phyloP scores from a whole-genome alignment of 2,329 filamentous ascomycete species.

The Ophiognomonia clavigignenti-juglandacearum region DNA sequence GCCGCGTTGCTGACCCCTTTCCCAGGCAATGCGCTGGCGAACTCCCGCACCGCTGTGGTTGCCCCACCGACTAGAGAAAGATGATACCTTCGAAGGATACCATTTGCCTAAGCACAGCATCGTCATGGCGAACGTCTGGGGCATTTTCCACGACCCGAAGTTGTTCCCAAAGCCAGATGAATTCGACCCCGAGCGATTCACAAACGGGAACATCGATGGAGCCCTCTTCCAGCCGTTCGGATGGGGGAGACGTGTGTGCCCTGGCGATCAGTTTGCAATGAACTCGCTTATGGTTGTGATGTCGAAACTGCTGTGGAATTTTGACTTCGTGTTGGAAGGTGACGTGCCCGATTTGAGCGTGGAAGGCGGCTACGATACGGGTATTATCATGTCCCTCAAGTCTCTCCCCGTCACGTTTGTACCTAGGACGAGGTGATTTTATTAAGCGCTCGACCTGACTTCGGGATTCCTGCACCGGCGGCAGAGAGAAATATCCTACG shows the following conservation, averaged over 20 bases:
- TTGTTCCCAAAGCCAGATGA: constrained; percentile 24
- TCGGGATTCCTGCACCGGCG: no score
- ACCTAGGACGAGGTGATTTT: neutral
- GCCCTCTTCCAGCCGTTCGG: constrained; percentile 15
- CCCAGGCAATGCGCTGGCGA: constrained; percentile 2
- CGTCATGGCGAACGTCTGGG: constrained; percentile 6
- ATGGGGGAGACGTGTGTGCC: neutral
- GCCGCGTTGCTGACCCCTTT: neutral
- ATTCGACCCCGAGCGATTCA: constrained; percentile 27
- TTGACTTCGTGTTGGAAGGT: constrained; percentile 2
- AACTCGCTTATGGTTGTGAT: constrained; percentile 3
- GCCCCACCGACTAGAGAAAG: constrained; percentile 2
- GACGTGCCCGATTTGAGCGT: neutral
- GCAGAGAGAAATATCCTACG: no score
- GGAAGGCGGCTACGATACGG: neutral
- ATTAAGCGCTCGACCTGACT: no score
- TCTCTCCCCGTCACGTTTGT: constrained; percentile 2
- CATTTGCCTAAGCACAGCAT: neutral
- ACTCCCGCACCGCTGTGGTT: neutral
- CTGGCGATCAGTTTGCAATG: constrained; percentile 1
- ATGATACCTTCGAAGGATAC: neutral
- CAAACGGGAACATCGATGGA: neutral
- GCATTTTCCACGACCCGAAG: neutral
- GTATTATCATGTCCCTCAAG: neutral
- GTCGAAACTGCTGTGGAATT: neutral